A percentile compares a stretch with the other conserved stretches of the same genome.
These are phyloP conservation scores for Pascua sp. DNA, from an alignment of 1,284 basidiomycete species.

Conservation along the genomic window DNA sequence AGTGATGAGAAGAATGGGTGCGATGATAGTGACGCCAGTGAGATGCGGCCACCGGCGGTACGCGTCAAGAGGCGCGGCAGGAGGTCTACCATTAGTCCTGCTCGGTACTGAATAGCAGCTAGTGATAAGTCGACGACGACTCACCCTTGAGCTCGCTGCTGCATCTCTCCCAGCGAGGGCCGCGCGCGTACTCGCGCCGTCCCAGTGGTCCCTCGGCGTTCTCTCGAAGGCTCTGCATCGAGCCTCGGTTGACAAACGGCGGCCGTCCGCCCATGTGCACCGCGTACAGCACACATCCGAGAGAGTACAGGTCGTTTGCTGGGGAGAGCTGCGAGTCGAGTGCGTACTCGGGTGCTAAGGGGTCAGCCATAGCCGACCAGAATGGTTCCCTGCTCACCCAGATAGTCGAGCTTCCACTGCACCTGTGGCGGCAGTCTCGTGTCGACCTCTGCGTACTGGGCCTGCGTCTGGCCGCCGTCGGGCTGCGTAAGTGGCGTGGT, in stretches of 20 bases:
- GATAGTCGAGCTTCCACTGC: conserved; percentile 91
- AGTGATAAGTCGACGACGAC: neutral
- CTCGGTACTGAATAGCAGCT: neutral
- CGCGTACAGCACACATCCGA: conserved; percentile 85
- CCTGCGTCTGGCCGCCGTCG: conserved; percentile 71
- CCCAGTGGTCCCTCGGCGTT: conserved; percentile 62
- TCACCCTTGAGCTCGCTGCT: conserved; percentile 43
- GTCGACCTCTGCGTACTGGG: conserved; percentile 87
- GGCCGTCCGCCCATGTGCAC: conserved; percentile 84
- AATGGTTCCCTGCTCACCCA: conserved; percentile 57
- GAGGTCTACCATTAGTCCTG: conserved; percentile 56
- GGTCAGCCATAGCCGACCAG: neutral
- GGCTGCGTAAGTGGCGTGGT: conserved; percentile 72
- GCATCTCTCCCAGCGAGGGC: conserved; percentile 41
- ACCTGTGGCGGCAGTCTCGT: conserved; percentile 72
- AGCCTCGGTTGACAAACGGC: conserved; percentile 86
- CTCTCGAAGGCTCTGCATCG: conserved; percentile 70
- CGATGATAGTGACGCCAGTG: conserved; percentile 71
- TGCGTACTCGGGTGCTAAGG: conserved; percentile 85
- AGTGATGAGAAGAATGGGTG: conserved; percentile 91
- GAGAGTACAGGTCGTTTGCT: conserved; percentile 89
- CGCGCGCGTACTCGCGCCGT: conserved; percentile 36
- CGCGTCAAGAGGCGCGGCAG: conserved; percentile 75
- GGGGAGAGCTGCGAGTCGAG: conserved; percentile 81
- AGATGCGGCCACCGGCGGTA: conserved; percentile 66